phyloP scores from a whole-genome alignment of 2,329 filamentous ascomycete species.

The Pyrenophora graminea region DNA sequence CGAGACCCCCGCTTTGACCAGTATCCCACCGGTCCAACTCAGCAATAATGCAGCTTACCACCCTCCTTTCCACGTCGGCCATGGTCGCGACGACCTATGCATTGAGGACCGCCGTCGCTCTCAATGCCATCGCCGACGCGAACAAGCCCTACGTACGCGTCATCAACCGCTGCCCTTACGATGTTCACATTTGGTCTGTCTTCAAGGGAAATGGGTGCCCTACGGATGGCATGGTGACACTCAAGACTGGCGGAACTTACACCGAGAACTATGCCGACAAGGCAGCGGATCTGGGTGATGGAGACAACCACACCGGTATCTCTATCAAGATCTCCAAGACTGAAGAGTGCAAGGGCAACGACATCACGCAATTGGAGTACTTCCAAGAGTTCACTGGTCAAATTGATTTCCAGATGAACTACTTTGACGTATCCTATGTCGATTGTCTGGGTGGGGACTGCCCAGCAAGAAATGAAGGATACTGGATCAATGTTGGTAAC shows the following conservation, averaged over 20 bases:
- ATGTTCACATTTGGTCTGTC: conserved; percentile 47
- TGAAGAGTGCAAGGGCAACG: conserved; percentile 30
- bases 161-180: conserved; percentile 46
- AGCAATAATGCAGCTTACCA: conserved; percentile 42
- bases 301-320: conserved; percentile 30
- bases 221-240: conserved; percentile 21
- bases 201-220: conserved; percentile 36
- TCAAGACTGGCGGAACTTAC: conserved; percentile 39
- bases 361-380: conserved; percentile 48
- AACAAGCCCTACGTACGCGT: conserved; percentile 32
- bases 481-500: conserved; percentile 37
- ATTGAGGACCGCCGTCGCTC: conserved; percentile 17
- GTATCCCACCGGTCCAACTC: conserved; percentile 16
- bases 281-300: not conserved
- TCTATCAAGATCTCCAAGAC: conserved; percentile 49
- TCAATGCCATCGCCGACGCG: conserved; percentile 23
- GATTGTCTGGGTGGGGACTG: conserved; percentile 38
- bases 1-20: conserved; percentile 26
- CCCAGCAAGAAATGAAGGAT: conserved; percentile 41
- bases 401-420: conserved; percentile 29
- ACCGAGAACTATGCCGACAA: conserved; percentile 37
- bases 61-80: conserved; percentile 36
- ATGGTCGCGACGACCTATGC: conserved; percentile 38
- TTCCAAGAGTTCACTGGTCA: conserved; percentile 24
- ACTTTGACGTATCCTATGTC: conserved; percentile 47